Evolutionary conservation across 202 grass and related monocot genomes (phyloP).

Genomic region (Zizania palustris): DNA sequence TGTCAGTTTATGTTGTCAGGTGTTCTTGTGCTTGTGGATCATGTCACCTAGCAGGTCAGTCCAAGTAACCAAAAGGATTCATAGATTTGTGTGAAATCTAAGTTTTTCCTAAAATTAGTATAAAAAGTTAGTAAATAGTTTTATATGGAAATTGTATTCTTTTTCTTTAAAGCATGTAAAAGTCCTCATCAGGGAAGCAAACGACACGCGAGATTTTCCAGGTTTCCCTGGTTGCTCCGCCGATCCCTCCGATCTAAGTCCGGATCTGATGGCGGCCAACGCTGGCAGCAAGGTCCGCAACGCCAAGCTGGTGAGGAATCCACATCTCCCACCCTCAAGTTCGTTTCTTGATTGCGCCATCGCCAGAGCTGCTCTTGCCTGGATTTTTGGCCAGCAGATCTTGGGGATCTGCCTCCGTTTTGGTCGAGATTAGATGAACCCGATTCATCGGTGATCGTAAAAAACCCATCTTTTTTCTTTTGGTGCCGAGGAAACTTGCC

Average conservation of each 20-base stretch:
- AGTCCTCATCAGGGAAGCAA: background rate
- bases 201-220: background rate
- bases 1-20: too few relatives aligned
- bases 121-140: too few relatives aligned
- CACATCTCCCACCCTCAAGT: background rate
- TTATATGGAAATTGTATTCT: too few relatives aligned
- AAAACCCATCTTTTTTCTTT: background rate
- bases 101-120: background rate
- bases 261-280: constrained; percentile 57
- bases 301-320: constrained; percentile 75
- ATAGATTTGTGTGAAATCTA: background rate
- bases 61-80: background rate
- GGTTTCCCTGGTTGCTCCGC: background rate
- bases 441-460: background rate
- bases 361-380: background rate
- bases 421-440: background rate
- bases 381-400: background rate
- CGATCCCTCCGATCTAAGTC: background rate
- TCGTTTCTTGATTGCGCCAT: background rate
- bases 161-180: too few relatives aligned
- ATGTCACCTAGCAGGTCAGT: background rate
- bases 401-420: background rate
- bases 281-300: constrained; percentile 71
- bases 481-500: constrained; percentile 6
- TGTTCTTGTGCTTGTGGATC: background rate